These are phyloP conservation scores for Thuidium tamariscinum DNA, from an alignment of 225 moss, liverwort and hornwort species.

Conservation along the genomic window DNA sequence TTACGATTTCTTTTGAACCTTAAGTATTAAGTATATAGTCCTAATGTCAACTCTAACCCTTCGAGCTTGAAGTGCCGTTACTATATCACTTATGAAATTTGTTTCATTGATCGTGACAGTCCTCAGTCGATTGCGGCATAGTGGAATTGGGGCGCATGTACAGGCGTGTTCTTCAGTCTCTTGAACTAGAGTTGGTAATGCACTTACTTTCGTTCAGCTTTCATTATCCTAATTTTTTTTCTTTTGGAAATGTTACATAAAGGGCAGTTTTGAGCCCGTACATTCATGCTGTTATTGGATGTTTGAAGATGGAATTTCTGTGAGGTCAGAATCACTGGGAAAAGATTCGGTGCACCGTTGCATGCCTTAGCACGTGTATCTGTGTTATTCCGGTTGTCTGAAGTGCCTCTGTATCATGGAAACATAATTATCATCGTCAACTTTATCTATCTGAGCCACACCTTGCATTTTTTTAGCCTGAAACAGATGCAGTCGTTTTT, in stretches of 20 bases:
- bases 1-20: not conserved
- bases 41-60: not conserved
- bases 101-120: slow-evolving; percentile 23
- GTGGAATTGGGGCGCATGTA: slow-evolving; percentile 89
- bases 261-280: not conserved
- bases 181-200: slow-evolving; percentile 58
- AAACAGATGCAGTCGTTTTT: slow-evolving; percentile 51
- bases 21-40: not conserved
- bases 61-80: not conserved
- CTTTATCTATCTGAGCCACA: not conserved
- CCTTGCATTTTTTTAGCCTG: slow-evolving; percentile 38
- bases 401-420: not conserved
- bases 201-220: not conserved
- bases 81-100: not conserved
- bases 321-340: not conserved
- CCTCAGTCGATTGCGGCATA: slow-evolving; percentile 64
- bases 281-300: not conserved
- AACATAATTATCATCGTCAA: not conserved
- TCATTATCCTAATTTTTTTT: not conserved
- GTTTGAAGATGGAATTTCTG: not conserved
- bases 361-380: not conserved
- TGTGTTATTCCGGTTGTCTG: not conserved
- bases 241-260: not conserved
- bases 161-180: slow-evolving; percentile 55
- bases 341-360: not conserved